Evolutionary conservation across 179 eudicot genomes (phyloP), one percentile per base, ranked within the genome.

Genomic region (Beta lomatogona): DNA sequence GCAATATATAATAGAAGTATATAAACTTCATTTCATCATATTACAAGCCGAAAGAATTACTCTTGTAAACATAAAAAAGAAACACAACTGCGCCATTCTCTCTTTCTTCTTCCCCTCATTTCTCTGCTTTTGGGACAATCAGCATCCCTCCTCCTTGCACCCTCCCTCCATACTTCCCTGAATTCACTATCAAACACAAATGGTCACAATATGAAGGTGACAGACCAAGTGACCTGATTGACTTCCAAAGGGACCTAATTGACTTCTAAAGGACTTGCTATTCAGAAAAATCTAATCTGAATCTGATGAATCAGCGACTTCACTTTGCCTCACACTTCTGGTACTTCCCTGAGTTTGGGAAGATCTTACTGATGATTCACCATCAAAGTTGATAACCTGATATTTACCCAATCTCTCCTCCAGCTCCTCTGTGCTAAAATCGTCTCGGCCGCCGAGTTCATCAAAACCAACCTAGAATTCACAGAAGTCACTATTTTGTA

Each of bases 391-490:
- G 82, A 93, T 95, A 77, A 88, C 93, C 85, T 94, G 87, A 74
- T 93, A 85, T 85, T 87, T 90, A 4, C 95, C 97, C 86, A 95
- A 79, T 87, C 93, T 92, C 86, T 93, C 98, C 83, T 93, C 98
- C 59, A 95, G 86, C 70, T 92, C 97, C 87, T 93, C 97, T 28
- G 97, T 93, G 89, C 87, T 90, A 84, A 95, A 95, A 50, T 91
- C 97, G 82, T 95, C 97, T 25, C 80, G 87, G 25, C 95, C 94
- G 60, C 98, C 98, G 41, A 93, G 95, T 84, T 95, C 95, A 79
- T 93, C 93, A 86, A 95, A 95, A 80, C 98, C 98, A 9, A 95
- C 98, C 98, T 93, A 81, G 22, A 82, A 61, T 46, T 28, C 14
- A 66, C 65, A 50, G 60, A n/a, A 19, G 31, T 73, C 64, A 81